Evolutionary conservation across 768 basidiomycete genomes (phyloP).

Genomic region (Boletus reticuloceps): DNA sequence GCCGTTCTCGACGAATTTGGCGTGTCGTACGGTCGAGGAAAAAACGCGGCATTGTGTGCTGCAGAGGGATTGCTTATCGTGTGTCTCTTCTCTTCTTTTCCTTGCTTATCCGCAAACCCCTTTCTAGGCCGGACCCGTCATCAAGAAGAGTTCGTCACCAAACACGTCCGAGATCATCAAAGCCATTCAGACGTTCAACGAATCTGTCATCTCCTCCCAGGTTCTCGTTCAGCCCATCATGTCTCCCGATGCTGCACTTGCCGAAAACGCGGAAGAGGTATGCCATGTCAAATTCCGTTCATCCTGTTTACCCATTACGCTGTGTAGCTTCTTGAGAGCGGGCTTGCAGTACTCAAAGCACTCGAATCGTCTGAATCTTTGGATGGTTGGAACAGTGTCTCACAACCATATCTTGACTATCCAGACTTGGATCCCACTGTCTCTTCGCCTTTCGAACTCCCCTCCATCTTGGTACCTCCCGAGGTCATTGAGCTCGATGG

Average conservation of each 20-base stretch:
- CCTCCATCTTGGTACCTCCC: constrained; percentile 81
- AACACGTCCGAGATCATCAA: constrained; percentile 66
- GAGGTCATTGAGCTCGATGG: constrained; percentile 82
- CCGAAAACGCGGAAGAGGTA: constrained; percentile 65
- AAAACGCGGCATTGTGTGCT: constrained; percentile 76
- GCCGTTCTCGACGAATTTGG: constrained; percentile 88
- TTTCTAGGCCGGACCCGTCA: constrained; percentile 59
- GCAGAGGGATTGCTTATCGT: constrained; percentile 80
- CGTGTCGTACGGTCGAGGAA: constrained; percentile 80
- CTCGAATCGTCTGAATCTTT: constrained; percentile 62
- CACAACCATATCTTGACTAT: constrained; percentile 61
- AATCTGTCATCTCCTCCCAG: constrained; percentile 55
- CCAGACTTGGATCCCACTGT: constrained; percentile 39
- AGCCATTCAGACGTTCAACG: constrained; percentile 68
- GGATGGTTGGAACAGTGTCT: constrained; percentile 53
- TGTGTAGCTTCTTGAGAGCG: constrained; percentile 68
- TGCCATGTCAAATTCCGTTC: background rate
- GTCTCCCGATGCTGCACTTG: constrained; percentile 37
- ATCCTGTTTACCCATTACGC: background rate
- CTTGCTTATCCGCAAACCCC: background rate
- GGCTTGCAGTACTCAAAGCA: constrained; percentile 58
- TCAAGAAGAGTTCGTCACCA: constrained; percentile 60
- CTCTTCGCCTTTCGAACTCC: constrained; percentile 61
- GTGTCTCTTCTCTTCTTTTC: constrained; percentile 13
- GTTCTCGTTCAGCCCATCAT: constrained; percentile 64